Evolutionary conservation across 805 yeast species (phyloP).

Genomic region (Kurtzmaniella cleridarum): DNA sequence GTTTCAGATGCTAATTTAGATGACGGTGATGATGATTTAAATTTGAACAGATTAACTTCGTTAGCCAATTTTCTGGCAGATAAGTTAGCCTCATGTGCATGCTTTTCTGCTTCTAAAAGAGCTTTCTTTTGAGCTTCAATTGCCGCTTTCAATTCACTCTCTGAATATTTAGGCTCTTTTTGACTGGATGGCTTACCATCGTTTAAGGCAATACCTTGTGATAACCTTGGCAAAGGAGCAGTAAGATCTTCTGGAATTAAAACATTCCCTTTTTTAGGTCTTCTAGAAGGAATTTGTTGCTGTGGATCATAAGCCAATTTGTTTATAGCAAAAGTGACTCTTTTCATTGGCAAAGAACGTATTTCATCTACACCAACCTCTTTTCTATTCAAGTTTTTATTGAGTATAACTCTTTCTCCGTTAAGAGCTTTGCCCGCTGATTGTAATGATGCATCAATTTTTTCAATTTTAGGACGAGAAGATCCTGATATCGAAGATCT

Average conservation of each 20-base stretch:
- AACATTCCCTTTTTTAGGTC: conserved; percentile 51
- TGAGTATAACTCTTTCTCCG: conserved; percentile 31
- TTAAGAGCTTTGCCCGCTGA: not conserved
- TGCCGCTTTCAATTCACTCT: conserved; percentile 49
- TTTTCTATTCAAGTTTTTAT: conserved; percentile 39
- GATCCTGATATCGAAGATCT: conserved; percentile 6
- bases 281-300: conserved; percentile 55
- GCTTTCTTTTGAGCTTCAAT: conserved; percentile 53
- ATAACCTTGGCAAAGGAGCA: conserved; percentile 57
- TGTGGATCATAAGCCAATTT: conserved; percentile 73
- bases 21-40: conserved; percentile 1
- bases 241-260: conserved; percentile 57
- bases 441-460: not conserved
- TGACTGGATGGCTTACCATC: conserved; percentile 22
- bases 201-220: conserved; percentile 58
- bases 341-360: conserved; percentile 30
- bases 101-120: conserved; percentile 57
- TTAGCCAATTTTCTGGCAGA: conserved; percentile 66
- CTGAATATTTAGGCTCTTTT: conserved; percentile 27
- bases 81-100: conserved; percentile 70
- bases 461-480: not conserved
- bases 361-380: conserved; percentile 28
- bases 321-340: conserved; percentile 76
- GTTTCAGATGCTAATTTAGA: not conserved
- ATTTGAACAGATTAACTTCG: conserved; percentile 51